phyloP scores from a whole-genome alignment of 495 filamentous ascomycete species.

The Diplogelasinospora grovesii region DNA sequence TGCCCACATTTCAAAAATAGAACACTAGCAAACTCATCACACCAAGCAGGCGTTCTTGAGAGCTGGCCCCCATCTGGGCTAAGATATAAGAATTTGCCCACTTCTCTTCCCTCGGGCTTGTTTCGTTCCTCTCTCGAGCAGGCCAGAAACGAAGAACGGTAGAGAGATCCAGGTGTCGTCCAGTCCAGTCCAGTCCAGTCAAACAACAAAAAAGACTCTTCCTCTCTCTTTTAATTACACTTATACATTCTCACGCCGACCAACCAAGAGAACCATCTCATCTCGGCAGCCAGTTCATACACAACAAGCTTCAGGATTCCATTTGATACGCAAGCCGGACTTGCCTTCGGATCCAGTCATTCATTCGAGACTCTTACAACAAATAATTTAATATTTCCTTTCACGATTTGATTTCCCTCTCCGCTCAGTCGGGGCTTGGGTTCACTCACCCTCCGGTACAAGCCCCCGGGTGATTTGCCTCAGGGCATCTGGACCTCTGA shows the following conservation, averaged over 20 bases:
- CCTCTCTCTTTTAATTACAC: conserved; percentile 32
- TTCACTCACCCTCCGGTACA: conserved; percentile 7
- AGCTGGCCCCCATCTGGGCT: conserved; percentile 16
- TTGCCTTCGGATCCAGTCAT: conserved; percentile 45
- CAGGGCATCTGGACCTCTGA: conserved; percentile 33
- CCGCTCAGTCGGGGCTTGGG: too few relatives aligned
- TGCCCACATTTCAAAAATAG: conserved; percentile 37
- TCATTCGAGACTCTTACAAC: conserved; percentile 31
- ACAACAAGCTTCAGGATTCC: conserved; percentile 14
- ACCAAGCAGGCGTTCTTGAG: conserved; percentile 2
- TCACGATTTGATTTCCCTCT: conserved; percentile 21
- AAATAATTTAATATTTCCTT: conserved; percentile 39
- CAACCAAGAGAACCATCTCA: conserved; percentile 27
- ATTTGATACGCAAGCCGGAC: conserved; percentile 46
- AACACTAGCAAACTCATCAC: conserved; percentile 18
- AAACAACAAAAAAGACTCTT: conserved; percentile 24
- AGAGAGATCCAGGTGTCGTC: conserved; percentile 42
- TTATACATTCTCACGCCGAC: conserved; percentile 27
- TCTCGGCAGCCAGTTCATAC: conserved; percentile 9
- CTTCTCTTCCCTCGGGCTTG: conserved; percentile 20
- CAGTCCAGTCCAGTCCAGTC: conserved; percentile 32
- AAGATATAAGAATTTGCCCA: conserved; percentile 47
- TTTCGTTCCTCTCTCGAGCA: conserved; percentile 27
- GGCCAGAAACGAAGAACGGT: conserved; percentile 26
- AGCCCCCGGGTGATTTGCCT: conserved; percentile 18